These are phyloP conservation scores for Zea mays DNA, from an alignment of 176 grass and related monocot genomes.

Conservation along the genomic window DNA sequence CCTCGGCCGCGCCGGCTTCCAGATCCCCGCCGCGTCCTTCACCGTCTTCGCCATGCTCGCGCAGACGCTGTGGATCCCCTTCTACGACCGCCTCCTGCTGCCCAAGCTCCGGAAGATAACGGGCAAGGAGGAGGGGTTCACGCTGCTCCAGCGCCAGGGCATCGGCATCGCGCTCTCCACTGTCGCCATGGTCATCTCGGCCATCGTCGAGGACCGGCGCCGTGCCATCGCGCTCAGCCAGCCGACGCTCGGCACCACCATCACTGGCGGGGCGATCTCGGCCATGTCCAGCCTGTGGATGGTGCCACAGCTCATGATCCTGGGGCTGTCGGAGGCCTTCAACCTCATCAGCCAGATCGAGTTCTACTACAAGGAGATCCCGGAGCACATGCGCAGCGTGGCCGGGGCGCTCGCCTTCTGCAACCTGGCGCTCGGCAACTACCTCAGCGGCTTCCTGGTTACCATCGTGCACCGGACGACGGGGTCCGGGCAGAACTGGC, in stretches of 20 bases:
- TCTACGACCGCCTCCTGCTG: conserved; percentile 82
- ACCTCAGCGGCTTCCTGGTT: conserved; percentile 83
- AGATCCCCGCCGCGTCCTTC: conserved; percentile 87
- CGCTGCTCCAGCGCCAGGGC: conserved; percentile 79
- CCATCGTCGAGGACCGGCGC: conserved; percentile 60
- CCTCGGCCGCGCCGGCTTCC: conserved; percentile 58
- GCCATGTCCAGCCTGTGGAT: conserved; percentile 90
- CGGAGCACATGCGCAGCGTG: conserved; percentile 95
- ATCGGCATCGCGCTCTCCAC: conserved; percentile 88
- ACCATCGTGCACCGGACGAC: conserved; percentile 64
- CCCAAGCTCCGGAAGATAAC: conserved; percentile 53
- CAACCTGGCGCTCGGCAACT: conserved; percentile 81
- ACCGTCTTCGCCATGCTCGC: conserved; percentile 86
- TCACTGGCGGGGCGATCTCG: conserved; percentile 60
- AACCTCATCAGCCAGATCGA: conserved; percentile 99
- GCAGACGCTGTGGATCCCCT: conserved; percentile 82
- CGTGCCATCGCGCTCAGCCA: conserved; percentile 50
- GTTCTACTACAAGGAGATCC: conserved; percentile 99
- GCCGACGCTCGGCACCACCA: conserved; percentile 46
- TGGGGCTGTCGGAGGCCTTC: conserved; percentile 87
- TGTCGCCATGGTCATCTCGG: conserved; percentile 76
- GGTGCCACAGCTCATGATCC: conserved; percentile 82
- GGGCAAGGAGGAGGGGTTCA: conserved; percentile 57
- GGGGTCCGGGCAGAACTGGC: conserved; percentile 53
- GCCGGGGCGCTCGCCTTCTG: conserved; percentile 85